phyloP scores from a whole-genome alignment of 2,329 filamentous ascomycete species.

The Neopestalotiopsis sp. region DNA sequence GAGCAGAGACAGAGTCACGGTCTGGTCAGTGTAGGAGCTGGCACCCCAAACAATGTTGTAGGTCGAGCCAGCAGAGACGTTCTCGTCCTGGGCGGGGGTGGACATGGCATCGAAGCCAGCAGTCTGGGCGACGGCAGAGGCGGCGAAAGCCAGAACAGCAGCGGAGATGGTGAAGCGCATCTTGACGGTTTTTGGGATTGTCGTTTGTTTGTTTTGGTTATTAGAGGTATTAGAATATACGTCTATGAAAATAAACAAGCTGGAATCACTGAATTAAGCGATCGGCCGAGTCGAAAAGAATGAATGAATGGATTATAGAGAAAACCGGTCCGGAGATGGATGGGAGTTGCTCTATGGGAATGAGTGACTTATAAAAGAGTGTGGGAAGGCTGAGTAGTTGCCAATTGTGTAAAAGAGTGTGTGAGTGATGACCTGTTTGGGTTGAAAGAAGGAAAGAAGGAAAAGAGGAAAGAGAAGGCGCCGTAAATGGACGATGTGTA shows the following conservation, averaged over 20 bases:
- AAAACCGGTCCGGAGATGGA: background rate
- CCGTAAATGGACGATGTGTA: slow-evolving; percentile 5
- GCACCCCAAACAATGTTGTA: slow-evolving; percentile 58
- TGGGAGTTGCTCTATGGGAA: slow-evolving; percentile 6
- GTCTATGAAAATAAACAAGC: background rate
- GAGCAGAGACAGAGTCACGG: slow-evolving; percentile 59
- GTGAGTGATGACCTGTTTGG: slow-evolving; percentile 8
- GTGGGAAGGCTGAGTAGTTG: slow-evolving; percentile 13
- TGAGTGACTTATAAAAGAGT: slow-evolving; percentile 19
- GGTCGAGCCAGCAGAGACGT: slow-evolving; percentile 52
- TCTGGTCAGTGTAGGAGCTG: slow-evolving; percentile 42
- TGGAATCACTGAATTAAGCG: slow-evolving; percentile 4
- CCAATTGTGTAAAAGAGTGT: slow-evolving; percentile 20
- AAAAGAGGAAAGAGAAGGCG: slow-evolving; percentile 11
- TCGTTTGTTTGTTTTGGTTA: slow-evolving; percentile 1
- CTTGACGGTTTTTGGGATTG: slow-evolving; percentile 39
- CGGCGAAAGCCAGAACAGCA: slow-evolving; percentile 56
- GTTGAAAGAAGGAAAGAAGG: slow-evolving; percentile 2
- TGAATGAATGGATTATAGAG: slow-evolving; percentile 13
- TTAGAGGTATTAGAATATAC: slow-evolving; percentile 14
- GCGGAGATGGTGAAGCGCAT: slow-evolving; percentile 60
- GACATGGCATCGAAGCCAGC: slow-evolving; percentile 60
- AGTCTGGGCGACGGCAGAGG: slow-evolving; percentile 58
- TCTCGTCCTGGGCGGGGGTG: slow-evolving; percentile 48
- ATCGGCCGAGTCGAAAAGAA: slow-evolving; percentile 10